Conservation (phyloP, 2,329 filamentous ascomycete genomes). For the Apiospora arundinis region DNA sequence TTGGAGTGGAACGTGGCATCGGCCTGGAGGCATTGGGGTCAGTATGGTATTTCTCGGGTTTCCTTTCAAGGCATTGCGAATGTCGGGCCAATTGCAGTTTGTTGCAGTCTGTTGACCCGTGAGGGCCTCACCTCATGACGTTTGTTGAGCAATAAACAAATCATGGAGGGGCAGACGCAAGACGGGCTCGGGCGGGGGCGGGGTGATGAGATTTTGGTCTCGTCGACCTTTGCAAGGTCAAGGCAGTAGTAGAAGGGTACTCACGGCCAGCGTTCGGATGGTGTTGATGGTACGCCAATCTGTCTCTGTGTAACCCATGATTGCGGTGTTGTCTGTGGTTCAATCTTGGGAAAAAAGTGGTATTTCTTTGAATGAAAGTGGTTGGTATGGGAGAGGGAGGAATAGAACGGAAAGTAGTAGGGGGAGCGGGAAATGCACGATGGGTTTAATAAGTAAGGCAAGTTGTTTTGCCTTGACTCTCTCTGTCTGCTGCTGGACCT, state of each 20-base stretch:
- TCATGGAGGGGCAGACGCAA: neutral
- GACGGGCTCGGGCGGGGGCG: constrained; percentile 40
- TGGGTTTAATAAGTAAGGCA: constrained; percentile 20
- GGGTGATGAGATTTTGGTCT: constrained; percentile 31
- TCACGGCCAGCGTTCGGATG: constrained; percentile 93
- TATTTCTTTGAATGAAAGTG: constrained; percentile 17
- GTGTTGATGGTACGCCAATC: constrained; percentile 97
- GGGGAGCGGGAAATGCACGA: constrained; percentile 17
- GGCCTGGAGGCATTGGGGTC: constrained; percentile 63
- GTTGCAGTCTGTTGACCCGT: constrained; percentile 32
- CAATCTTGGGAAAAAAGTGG: constrained; percentile 11
- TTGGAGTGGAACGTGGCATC: constrained; percentile 97
- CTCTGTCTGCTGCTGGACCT: too few relatives aligned
- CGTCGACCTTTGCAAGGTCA: constrained; percentile 16
- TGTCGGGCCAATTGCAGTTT: constrained; percentile 22
- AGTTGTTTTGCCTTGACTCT: neutral
- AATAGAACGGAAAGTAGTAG: neutral
- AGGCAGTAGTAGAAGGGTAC: constrained; percentile 49
- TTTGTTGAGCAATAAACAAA: constrained; percentile 4
- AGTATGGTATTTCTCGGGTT: constrained; percentile 2
- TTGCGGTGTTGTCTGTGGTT: constrained; percentile 44
- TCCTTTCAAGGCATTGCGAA: constrained; percentile 21
- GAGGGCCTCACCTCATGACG: constrained; percentile 31
- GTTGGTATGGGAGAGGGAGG: constrained; percentile 16
- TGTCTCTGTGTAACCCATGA: constrained; percentile 87